phyloP scores from a whole-genome alignment of 2,329 filamentous ascomycete genomes.

The Aspergillus fumigatus region DNA sequence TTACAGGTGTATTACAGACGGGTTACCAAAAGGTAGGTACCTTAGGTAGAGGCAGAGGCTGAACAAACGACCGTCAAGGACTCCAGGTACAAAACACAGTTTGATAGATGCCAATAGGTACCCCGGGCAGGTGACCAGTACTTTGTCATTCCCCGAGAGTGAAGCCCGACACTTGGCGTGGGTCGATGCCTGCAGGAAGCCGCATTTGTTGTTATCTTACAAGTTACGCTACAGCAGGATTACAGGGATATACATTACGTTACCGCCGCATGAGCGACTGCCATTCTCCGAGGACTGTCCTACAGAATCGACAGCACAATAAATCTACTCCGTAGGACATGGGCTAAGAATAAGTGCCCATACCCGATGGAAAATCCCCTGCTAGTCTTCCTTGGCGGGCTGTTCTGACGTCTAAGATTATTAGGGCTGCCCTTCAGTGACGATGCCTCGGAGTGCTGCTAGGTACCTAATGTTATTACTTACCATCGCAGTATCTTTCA shows the following conservation, averaged over 20 bases:
- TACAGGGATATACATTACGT: not conserved
- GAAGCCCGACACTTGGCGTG: slow-evolving; percentile 5
- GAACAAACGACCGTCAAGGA: not conserved
- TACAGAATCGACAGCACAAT: not conserved
- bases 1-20: not conserved
- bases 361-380: not conserved
- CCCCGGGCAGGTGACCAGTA: not conserved
- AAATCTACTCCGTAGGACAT: not conserved
- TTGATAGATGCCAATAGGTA: not conserved
- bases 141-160: slow-evolving; percentile 3
- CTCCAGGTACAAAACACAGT: not conserved
- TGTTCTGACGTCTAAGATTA: not conserved
- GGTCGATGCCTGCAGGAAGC: not conserved
- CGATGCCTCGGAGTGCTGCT: too few species aligned
- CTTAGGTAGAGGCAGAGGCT: not conserved
- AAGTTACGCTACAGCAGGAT: not conserved
- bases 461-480: too few species aligned
- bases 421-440: too few species aligned
- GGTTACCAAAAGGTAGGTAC: not conserved
- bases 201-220: not conserved
- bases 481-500: too few species aligned
- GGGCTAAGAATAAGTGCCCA: not conserved
- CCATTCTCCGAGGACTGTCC: not conserved
- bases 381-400: not conserved
- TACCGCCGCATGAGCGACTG: not conserved